Evolutionary conservation across 306 rosid genomes (phyloP), one percentile per base, ranked within the genome.

Genomic region (Citrullus amarus): DNA sequence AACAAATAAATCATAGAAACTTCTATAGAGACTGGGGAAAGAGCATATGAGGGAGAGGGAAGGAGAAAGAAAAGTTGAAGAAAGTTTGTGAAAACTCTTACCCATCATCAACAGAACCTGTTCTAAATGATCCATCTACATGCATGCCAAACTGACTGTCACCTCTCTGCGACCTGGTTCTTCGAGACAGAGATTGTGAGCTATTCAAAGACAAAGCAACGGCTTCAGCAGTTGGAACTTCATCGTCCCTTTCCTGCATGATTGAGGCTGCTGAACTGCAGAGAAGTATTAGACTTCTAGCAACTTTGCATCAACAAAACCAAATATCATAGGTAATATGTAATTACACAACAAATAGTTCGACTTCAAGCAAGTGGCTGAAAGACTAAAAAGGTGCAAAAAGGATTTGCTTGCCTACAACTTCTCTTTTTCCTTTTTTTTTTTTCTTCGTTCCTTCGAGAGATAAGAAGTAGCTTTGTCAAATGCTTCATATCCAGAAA

Each of bases 141-240:
- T 86, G 92, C 79, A 76, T 75, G 78, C 87, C 80, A 79, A 77
- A 76, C 77, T 89, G 96, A 86, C 32, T 88, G 86, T 92, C 98
- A 72, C 96, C 99, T 84, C 90, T 92, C 75, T 91, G 77, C 78
- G 69, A 85, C 85, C 93, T 91, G 46, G 98, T 96, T 90, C 99
- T 96, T 84, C 99, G 92, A 85, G 99, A 96, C 80, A 87, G 85
- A 69, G 98, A 70, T 78, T 91, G 99, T 34, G 97, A 88, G 85
- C 83, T 88, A 83, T 88, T 87, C 80, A 88, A 78, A 22, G 89
- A 75, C 78, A 88, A 87, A 80, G 89, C 90, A 80, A 84, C 81
- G 80, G 98, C 96, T 56, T 95, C 88, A 84, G 96, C 87, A 82
- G 93, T 96, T 59, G 94, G 94, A 50, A 93, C 84, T 50, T 96